Percentiles rank a stretch among this genome's conserved stretches.
Conservation (phyloP, 2,329 filamentous ascomycete genomes). For the Colletotrichum filicis region DNA sequence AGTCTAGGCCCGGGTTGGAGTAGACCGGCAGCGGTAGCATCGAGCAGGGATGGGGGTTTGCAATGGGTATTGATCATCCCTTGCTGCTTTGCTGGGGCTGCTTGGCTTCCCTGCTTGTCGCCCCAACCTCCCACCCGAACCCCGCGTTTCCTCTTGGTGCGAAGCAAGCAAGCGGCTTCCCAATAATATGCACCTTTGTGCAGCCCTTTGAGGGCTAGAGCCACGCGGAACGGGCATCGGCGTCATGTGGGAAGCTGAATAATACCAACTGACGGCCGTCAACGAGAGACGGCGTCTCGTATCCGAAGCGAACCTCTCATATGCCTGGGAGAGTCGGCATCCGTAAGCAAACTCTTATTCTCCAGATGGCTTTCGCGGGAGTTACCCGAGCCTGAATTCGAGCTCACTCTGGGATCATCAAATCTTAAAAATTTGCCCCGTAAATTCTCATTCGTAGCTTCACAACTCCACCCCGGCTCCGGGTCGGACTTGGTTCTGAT, state of each 20-base stretch:
- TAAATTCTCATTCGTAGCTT: neutral
- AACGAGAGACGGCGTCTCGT: neutral
- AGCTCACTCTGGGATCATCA: neutral
- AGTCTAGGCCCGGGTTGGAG: conserved; percentile 4
- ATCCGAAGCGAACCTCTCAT: neutral
- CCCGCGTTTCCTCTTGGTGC: conserved; percentile 22
- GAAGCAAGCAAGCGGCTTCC: neutral
- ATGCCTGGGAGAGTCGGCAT: neutral
- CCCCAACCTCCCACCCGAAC: conserved; percentile 15
- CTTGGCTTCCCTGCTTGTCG: neutral
- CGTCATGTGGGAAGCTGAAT: neutral
- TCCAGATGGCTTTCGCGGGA: neutral
- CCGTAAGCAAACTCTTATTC: neutral
- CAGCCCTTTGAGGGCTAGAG: neutral
- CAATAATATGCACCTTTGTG: conserved; percentile 5
- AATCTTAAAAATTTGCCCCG: conserved; percentile 5
- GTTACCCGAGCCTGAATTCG: neutral
- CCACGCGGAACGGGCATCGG: neutral
- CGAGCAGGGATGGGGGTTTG: neutral
- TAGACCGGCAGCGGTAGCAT: conserved; percentile 4
- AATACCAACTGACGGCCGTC: neutral
- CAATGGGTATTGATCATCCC: conserved; percentile 19
- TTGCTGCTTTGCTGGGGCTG: neutral
- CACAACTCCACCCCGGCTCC: conserved; percentile 22
- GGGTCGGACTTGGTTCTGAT: conserved; percentile 20